Percentiles rank a stretch among this genome's conserved stretches.
These are phyloP conservation scores for Penicillium olsonii DNA, from an alignment of 2,329 filamentous ascomycete species.

Conservation along the genomic window DNA sequence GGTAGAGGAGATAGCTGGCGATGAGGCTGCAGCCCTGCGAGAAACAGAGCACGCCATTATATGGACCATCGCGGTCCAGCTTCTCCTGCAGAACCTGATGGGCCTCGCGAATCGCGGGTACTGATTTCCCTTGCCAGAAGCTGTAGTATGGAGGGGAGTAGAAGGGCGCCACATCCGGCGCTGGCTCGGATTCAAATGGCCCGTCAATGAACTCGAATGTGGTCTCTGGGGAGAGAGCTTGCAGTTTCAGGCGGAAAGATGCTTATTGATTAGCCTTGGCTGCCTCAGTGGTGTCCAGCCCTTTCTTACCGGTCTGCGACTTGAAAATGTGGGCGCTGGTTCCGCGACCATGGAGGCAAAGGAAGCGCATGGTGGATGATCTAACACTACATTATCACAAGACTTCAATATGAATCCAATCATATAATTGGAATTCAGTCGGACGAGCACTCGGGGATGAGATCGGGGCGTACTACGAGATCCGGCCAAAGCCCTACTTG, in stretches of 20 bases:
- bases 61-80: neutral
- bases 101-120: neutral
- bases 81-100: neutral
- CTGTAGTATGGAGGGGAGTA: neutral
- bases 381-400: neutral
- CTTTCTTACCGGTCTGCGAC: neutral
- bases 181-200: neutral
- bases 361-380: neutral
- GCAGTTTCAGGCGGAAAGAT: neutral
- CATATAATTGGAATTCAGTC: neutral
- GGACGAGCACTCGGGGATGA: neutral
- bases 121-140: neutral
- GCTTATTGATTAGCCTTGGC: neutral
- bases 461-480: neutral
- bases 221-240: neutral
- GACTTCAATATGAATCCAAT: neutral
- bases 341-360: neutral
- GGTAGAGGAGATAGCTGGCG: neutral
- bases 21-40: constrained; percentile 1
- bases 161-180: neutral
- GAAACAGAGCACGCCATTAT: neutral
- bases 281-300: neutral
- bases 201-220: constrained; percentile 2
- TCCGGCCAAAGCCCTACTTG: neutral
- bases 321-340: neutral